phyloP scores from a whole-genome alignment of 2,329 filamentous ascomycete genomes.

The Nemania serpens region DNA sequence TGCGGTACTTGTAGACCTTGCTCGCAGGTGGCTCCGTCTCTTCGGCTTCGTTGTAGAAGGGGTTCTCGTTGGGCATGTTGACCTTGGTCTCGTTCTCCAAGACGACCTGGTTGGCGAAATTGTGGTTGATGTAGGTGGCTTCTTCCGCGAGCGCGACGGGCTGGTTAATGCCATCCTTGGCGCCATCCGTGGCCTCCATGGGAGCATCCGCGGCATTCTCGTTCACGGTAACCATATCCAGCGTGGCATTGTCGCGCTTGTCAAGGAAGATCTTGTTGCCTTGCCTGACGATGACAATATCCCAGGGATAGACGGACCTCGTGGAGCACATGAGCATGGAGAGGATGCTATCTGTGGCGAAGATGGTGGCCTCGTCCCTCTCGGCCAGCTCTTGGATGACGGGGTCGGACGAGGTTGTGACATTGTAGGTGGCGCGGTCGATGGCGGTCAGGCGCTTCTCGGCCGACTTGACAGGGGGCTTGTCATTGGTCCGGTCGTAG shows the following conservation, averaged over 20 bases:
- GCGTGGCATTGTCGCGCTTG: conserved; percentile 92
- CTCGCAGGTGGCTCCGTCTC: conserved; percentile 92
- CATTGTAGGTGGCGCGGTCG: conserved; percentile 96
- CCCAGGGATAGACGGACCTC: conserved; percentile 97
- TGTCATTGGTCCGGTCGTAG: conserved; percentile 96
- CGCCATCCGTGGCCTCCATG: conserved; percentile 86
- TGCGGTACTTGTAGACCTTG: conserved; percentile 98
- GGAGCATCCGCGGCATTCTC: conserved; percentile 97
- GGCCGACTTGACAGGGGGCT: conserved; percentile 84
- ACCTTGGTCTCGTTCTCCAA: conserved; percentile 81
- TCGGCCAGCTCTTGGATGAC: conserved; percentile 97
- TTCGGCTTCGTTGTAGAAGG: conserved; percentile 94
- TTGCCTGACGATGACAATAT: conserved; percentile 90
- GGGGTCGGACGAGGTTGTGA: conserved; percentile 93
- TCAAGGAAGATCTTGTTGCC: conserved; percentile 98
- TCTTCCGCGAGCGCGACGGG: conserved; percentile 92
- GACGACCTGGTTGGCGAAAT: conserved; percentile 96
- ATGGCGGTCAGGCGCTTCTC: conserved; percentile 87
- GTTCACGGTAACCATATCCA: conserved; percentile 98
- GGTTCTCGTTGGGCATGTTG: conserved; percentile 86
- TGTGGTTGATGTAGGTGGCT: conserved; percentile 99
- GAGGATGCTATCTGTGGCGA: conserved; percentile 94
- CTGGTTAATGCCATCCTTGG: conserved; percentile 94
- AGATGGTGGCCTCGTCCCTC: conserved; percentile 94
- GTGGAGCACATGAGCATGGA: conserved; percentile 99